Evolutionary conservation across 768 basidiomycete genomes (phyloP).

Genomic region (Trametes punicea): DNA sequence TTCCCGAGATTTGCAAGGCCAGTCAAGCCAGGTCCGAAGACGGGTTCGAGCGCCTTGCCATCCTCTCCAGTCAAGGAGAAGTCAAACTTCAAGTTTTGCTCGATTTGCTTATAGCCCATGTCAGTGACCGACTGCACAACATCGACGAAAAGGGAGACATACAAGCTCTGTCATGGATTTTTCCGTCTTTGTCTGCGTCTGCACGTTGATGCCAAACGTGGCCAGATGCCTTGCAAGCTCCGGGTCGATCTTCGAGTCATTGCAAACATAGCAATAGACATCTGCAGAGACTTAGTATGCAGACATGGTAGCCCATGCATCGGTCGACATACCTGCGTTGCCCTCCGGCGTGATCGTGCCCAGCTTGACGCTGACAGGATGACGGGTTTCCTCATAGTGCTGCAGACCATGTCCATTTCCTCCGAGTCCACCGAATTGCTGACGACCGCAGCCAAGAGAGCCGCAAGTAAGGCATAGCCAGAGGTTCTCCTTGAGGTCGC

Average conservation of each 20-base stretch:
- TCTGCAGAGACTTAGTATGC: slow-evolving; percentile 44
- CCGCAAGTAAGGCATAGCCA: slow-evolving; percentile 97
- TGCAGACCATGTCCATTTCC: slow-evolving; percentile 89
- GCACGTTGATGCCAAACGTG: slow-evolving; percentile 85
- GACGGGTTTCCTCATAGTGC: slow-evolving; percentile 70
- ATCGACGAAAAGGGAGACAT: slow-evolving; percentile 20
- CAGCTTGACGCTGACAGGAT: slow-evolving; percentile 85
- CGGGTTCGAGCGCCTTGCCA: slow-evolving; percentile 81
- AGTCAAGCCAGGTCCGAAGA: slow-evolving; percentile 87
- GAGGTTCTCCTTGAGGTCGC: slow-evolving; percentile 85
- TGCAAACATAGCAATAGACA: slow-evolving; percentile 89
- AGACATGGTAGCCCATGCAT: not conserved
- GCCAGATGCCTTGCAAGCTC: slow-evolving; percentile 69
- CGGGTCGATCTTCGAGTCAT: slow-evolving; percentile 79
- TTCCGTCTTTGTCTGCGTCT: slow-evolving; percentile 82
- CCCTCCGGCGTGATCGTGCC: slow-evolving; percentile 98
- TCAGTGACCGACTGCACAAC: not conserved
- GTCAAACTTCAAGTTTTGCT: slow-evolving; percentile 93
- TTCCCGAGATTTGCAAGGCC: slow-evolving; percentile 93
- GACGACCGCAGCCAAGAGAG: slow-evolving; percentile 81
- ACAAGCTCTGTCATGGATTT: slow-evolving; percentile 97
- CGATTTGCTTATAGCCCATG: slow-evolving; percentile 71
- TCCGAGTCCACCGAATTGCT: slow-evolving; percentile 74
- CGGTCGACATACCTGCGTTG: slow-evolving; percentile 59
- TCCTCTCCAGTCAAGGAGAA: slow-evolving; percentile 87